Conservation (phyloP, 495 filamentous ascomycete genomes). For the Neurospora sp. region DNA sequence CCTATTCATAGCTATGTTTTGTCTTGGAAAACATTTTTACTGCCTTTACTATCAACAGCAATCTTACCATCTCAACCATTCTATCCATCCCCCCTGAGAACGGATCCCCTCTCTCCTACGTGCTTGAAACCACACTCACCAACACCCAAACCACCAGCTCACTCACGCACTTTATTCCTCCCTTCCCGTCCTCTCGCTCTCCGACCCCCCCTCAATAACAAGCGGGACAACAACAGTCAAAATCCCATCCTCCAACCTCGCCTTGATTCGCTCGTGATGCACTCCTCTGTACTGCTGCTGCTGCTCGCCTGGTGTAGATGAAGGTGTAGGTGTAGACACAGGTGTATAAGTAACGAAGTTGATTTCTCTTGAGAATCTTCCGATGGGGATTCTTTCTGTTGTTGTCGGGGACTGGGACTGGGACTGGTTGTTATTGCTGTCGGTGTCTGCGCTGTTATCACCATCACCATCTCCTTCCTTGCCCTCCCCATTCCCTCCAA, state of each 20-base stretch:
- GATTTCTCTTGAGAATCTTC: background rate
- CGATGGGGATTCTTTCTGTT: background rate
- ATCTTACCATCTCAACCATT: too few relatives aligned
- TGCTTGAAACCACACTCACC: too few relatives aligned
- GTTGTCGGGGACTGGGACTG: background rate
- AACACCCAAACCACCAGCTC: too few relatives aligned
- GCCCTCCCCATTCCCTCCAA: background rate
- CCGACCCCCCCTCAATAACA: background rate
- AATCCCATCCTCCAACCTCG: conserved; percentile 58
- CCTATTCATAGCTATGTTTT: too few relatives aligned
- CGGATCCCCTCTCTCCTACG: too few relatives aligned
- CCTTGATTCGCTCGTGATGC: conserved; percentile 54
- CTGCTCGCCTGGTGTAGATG: background rate
- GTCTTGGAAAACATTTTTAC: too few relatives aligned
- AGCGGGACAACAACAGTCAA: conserved; percentile 42
- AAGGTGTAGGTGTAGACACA: background rate
- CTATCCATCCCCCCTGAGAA: too few relatives aligned
- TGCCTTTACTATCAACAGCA: too few relatives aligned
- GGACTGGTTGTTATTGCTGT: background rate
- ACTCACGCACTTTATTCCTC: too few relatives aligned
- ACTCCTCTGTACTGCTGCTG: conserved; percentile 36
- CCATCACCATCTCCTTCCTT: too few relatives aligned
- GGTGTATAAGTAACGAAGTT: background rate
- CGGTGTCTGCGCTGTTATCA: background rate
- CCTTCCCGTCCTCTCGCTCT: too few relatives aligned